Base-by-base conservation (phyloP, 2,329 filamentous ascomycete species). In the Gnomoniopsis sp. region DNA sequence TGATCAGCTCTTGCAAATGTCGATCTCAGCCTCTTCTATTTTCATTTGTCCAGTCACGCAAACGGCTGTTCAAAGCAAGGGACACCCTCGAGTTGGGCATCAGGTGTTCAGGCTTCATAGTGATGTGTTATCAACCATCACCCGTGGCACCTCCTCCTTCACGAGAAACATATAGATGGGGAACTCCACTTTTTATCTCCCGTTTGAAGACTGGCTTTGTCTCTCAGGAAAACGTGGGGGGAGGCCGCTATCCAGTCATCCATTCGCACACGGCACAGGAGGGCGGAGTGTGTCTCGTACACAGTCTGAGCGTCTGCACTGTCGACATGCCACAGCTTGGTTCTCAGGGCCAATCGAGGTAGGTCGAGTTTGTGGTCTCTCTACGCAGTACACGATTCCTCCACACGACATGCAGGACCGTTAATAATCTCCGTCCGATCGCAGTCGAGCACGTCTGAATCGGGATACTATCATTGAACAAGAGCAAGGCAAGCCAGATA, bases 1-100 rank as follows among this genome's bases (percentile, higher is more conserved):
- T 48, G 52, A 48, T 54, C 43, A 54, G 52, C 52, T n/a, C 52
- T 54, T 26, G 23, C 36, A 26, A 30, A n/a, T 26, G 26, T 47
- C 52, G 21, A 48, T 54, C 30, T 54, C 52, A 48, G 52, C 52
- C 52, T 54, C 44, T 22, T 47, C 2, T n/a, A 26, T n/a, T 14
- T 38, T 19, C 19, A 43, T n/a, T 47, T n/a, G 30, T 26, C 52
- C 43, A 54, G 26, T 44, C 21, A 22, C 51, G 44, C 19, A n/a
- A 43, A 14, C 12, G 26, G 30, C 34, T 1, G 26, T 8, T 23
- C 52, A 21, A 54, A 48, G 52, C 52, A 54, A 54, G 52, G 52
- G 52, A 54, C 52, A 21, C 36, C 4, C 7, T 3, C 36, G 12
- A 41, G 12, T 41, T 12, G 26, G 36, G 36, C 36, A 41, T 41